Evolutionary conservation across 257 asterid genomes (phyloP), one percentile per base, ranked within the genome.

Genomic region (Solanum rostratum): DNA sequence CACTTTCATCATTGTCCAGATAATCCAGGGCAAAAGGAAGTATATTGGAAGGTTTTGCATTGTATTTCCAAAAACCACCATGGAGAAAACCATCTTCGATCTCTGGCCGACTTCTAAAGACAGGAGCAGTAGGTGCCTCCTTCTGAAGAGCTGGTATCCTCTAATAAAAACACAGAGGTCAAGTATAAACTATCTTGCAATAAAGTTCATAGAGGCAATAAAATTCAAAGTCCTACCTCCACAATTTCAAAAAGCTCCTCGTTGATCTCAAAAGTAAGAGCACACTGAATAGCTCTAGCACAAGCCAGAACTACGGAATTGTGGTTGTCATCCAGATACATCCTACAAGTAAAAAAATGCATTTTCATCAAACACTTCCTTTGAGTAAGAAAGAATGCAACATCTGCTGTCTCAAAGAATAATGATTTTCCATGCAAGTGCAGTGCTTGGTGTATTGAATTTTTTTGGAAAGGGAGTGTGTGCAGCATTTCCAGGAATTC

Each of bases 1-100:
- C 98, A 60, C 86, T 92, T 89, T 91, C 98, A 85, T 88, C 84
- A 43, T 91, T 90, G 83, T 80, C 89, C 80, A 74, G 80, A 69
- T 85, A 78, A 83, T 88, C 94, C 84, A 79, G 90, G 33, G 79
- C 86, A 52, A 84, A 87, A 85, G 69, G 85, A 88, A 90, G 76
- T 82, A 95, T 89, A 88, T 94, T 97, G 74, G 97, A 90, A 80
- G 97, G 94, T 83, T 95, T 97, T 33, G 96, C 84, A 85, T 89
- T 97, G 89, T 95, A 97, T 95, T 97, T 97, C 99, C 99, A 97
- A 89, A 93, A 95, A 83, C 99, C 98, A 88, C 99, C 99, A 63
- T 91, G 92, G 84, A 97, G 94, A 88, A 95, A 97, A 83, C 99
- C 98, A 86, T 46, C 87, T 80, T 88, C 92, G 54, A 91, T 84